These are phyloP conservation scores for Macrophomina tecta DNA, from an alignment of 2,329 filamentous ascomycete genomes.

Conservation along the genomic window DNA sequence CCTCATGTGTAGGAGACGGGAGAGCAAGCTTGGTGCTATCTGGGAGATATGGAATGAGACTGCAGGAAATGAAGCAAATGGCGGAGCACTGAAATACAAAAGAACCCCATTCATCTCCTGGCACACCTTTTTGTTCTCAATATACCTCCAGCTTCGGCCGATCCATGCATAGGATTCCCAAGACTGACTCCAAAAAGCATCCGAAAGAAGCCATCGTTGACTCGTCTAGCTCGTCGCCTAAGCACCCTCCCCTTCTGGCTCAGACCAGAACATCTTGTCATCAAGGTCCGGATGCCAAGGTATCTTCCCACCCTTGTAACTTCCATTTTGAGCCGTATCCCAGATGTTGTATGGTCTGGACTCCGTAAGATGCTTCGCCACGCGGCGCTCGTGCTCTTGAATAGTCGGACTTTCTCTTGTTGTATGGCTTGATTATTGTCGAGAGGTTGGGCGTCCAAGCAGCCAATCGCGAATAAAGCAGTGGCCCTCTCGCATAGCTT, in stretches of 20 bases:
- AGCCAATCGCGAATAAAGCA: slow-evolving; percentile 36
- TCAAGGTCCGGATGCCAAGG: slow-evolving; percentile 37
- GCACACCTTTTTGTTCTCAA: too few relatives aligned
- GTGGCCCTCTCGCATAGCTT: slow-evolving; percentile 45
- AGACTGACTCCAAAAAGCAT: neutral
- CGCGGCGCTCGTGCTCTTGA: neutral
- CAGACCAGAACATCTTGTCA: slow-evolving; percentile 38
- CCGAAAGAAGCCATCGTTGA: neutral
- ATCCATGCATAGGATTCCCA: neutral
- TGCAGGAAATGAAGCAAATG: too few relatives aligned
- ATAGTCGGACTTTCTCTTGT: neutral
- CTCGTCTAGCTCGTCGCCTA: neutral
- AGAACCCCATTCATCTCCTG: too few relatives aligned
- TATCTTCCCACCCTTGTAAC: slow-evolving; percentile 16
- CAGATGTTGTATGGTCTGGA: neutral
- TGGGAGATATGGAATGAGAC: too few relatives aligned
- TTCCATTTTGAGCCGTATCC: slow-evolving; percentile 2
- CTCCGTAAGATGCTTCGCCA: neutral
- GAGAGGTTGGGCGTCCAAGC: neutral
- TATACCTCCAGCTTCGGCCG: too few relatives aligned
- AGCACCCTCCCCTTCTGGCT: neutral
- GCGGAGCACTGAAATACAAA: too few relatives aligned
- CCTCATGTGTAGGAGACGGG: too few relatives aligned
- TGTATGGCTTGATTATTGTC: neutral
- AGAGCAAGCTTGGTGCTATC: too few relatives aligned